Conservation (phyloP, 768 basidiomycete genomes). For the Suillus variegatus region DNA sequence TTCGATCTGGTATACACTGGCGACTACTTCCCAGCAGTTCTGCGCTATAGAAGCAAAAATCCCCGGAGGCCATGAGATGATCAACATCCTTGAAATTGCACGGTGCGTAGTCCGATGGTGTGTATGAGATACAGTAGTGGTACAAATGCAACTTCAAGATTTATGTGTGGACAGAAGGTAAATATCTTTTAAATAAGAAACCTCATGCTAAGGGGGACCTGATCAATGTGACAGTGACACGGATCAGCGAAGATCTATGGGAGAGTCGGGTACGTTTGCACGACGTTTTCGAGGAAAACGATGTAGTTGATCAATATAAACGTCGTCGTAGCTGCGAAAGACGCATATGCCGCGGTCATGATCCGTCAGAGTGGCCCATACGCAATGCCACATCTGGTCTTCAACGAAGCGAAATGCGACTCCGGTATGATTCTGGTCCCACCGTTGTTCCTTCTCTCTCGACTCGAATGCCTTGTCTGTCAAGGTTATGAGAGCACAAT, state of each 20-base stretch:
- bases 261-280: slow-evolving; percentile 23
- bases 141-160: slow-evolving; percentile 1
- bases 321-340: slow-evolving; percentile 62
- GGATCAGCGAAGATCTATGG: slow-evolving; percentile 23
- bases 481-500: slow-evolving; percentile 55
- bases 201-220: background rate
- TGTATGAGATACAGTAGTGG: background rate
- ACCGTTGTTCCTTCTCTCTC: slow-evolving; percentile 32
- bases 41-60: background rate
- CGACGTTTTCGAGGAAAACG: slow-evolving; percentile 42
- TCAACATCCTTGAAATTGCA: background rate
- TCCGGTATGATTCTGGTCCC: slow-evolving; percentile 37
- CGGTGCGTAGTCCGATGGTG: background rate
- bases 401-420: slow-evolving; percentile 58
- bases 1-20: background rate
- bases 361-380: slow-evolving; percentile 64
- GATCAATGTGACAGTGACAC: background rate
- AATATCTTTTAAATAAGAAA: background rate
- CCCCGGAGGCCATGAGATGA: background rate
- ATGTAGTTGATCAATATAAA: slow-evolving; percentile 51
- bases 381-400: slow-evolving; percentile 56
- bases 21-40: background rate
- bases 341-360: slow-evolving; percentile 47
- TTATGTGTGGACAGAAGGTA: background rate
- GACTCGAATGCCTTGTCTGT: slow-evolving; percentile 59